These are phyloP conservation scores for Ustilaginoidea virens DNA, from an alignment of 2,329 filamentous ascomycete genomes.

Conservation along the genomic window DNA sequence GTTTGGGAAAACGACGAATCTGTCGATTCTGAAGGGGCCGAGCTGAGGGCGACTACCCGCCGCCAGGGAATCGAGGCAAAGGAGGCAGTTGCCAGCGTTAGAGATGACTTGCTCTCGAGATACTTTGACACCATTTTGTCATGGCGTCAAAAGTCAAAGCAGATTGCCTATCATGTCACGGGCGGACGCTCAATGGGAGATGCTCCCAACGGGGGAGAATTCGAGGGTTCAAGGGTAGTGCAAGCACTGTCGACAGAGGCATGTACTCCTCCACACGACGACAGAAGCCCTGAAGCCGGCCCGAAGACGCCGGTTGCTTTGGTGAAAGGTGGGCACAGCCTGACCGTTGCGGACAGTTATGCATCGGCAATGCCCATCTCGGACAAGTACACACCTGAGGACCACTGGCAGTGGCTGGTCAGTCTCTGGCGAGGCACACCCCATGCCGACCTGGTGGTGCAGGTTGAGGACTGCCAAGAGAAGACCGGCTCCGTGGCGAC, in stretches of 20 bases:
- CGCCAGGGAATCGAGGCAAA: too few relatives aligned
- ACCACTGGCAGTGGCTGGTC: constrained; percentile 97
- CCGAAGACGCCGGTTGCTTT: constrained; percentile 51
- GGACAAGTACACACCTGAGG: constrained; percentile 65
- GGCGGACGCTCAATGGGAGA: constrained; percentile 1
- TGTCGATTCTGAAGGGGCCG: neutral
- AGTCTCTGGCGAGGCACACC: constrained; percentile 81
- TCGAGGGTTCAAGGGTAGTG: constrained; percentile 1
- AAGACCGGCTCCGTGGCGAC: constrained; percentile 22
- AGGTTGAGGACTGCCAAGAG: constrained; percentile 32
- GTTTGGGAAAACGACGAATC: constrained; percentile 25
- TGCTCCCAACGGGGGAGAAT: constrained; percentile 2
- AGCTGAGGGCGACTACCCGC: too few relatives aligned
- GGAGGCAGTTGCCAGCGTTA: constrained; percentile 2
- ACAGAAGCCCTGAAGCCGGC: constrained; percentile 4
- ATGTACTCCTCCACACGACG: constrained; percentile 3
- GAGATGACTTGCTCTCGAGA: constrained; percentile 30
- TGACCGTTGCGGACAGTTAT: constrained; percentile 63
- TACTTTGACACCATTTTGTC: constrained; percentile 47
- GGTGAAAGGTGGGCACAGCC: constrained; percentile 62
- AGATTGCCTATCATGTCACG: constrained; percentile 44
- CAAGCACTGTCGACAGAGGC: constrained; percentile 3
- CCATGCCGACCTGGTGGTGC: constrained; percentile 66
- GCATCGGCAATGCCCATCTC: constrained; percentile 58
- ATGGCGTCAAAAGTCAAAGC: constrained; percentile 62